Percentiles rank a stretch among this genome's conserved stretches.
Conservation (phyloP, 768 basidiomycete genomes). For the Psilocybe azurescens region DNA sequence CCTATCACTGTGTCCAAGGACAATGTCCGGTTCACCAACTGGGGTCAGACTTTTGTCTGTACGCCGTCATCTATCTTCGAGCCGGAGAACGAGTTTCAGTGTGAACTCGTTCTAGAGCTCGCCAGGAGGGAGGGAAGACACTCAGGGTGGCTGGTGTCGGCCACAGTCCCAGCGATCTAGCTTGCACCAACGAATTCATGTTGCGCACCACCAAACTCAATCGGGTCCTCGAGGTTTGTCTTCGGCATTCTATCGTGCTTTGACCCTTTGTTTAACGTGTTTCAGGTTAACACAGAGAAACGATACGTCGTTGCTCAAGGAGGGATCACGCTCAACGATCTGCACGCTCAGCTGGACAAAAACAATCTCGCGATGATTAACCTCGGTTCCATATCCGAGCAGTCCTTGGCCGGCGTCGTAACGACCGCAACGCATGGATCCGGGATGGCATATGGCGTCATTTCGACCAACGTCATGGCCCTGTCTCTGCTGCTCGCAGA, state of each 20-base stretch:
- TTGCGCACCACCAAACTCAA: constrained; percentile 78
- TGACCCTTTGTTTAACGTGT: neutral
- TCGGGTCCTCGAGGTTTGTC: constrained; percentile 71
- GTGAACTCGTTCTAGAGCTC: constrained; percentile 78
- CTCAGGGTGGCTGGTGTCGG: constrained; percentile 89
- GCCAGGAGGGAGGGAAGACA: constrained; percentile 71
- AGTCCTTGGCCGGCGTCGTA: constrained; percentile 90
- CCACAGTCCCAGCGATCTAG: constrained; percentile 92
- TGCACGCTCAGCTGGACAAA: constrained; percentile 70
- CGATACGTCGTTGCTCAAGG: constrained; percentile 73
- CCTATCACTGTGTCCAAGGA: constrained; percentile 56
- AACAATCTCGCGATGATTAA: constrained; percentile 86
- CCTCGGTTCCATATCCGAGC: constrained; percentile 96
- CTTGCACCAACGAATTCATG: constrained; percentile 89
- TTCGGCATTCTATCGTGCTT: constrained; percentile 14
- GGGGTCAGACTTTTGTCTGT: constrained; percentile 84
- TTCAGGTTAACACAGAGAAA: constrained; percentile 73
- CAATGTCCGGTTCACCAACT: constrained; percentile 72
- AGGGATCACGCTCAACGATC: constrained; percentile 76
- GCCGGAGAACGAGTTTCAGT: constrained; percentile 72
- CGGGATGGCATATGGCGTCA: constrained; percentile 77
- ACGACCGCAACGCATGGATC: constrained; percentile 96
- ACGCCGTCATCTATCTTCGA: constrained; percentile 74
- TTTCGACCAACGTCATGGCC: constrained; percentile 81
- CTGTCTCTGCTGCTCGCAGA: constrained; percentile 80